Evolutionary conservation across 2,329 filamentous ascomycete species (phyloP).

Genomic region (Aaosphaeria arxii): DNA sequence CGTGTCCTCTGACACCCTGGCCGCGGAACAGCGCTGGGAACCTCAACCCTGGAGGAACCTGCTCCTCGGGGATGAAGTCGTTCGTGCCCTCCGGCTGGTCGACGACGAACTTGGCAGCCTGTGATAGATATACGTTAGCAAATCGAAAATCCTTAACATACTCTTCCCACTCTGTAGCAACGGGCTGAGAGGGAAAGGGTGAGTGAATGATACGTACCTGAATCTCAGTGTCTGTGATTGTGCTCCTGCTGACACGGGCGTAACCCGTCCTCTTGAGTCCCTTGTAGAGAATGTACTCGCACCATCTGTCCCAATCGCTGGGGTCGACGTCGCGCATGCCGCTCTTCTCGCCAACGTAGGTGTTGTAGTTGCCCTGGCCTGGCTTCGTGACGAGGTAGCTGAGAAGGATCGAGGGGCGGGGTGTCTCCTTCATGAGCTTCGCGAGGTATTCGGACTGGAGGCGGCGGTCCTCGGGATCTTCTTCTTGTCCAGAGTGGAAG

Average conservation of each 20-base stretch:
- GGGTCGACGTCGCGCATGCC: constrained; percentile 96
- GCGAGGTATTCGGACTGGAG: constrained; percentile 84
- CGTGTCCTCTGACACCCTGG: constrained; percentile 81
- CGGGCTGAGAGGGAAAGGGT: too few species aligned
- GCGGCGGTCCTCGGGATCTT: constrained; percentile 87
- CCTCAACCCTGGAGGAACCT: constrained; percentile 72
- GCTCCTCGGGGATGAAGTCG: constrained; percentile 65
- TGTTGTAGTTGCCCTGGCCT: constrained; percentile 92
- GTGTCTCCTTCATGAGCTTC: constrained; percentile 78
- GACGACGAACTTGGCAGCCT: constrained; percentile 88
- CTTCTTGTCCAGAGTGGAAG: constrained; percentile 97
- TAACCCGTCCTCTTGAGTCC: constrained; percentile 81
- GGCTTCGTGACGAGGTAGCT: constrained; percentile 92
- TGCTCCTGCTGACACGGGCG: constrained; percentile 80
- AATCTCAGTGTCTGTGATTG: constrained; percentile 95
- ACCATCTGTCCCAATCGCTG: constrained; percentile 95
- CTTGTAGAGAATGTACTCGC: constrained; percentile 98
- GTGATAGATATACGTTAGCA: not conserved
- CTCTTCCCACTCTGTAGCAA: constrained; percentile 4
- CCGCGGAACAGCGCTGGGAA: constrained; percentile 86
- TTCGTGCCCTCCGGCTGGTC: constrained; percentile 66
- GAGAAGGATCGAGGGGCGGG: constrained; percentile 78
- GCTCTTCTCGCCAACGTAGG: constrained; percentile 79
- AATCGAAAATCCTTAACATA: not conserved
- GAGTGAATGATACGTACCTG: constrained; percentile 56